Percentiles rank a stretch among this genome's conserved stretches.
Evolutionary conservation across 169 alveolate genomes (phyloP).

Genomic region (Ichthyophthirius multifiliis): DNA sequence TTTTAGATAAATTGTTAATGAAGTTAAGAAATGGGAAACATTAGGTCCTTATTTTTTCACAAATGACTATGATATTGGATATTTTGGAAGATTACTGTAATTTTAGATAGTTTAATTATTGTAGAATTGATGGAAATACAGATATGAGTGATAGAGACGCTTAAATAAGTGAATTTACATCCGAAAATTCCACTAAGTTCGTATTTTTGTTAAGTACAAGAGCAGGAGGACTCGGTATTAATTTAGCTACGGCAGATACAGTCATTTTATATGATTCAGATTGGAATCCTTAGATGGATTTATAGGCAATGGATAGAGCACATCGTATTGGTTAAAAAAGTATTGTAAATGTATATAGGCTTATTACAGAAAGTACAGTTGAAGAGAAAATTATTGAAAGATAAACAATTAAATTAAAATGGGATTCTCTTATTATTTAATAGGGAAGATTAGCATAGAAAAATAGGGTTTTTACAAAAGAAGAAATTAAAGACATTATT

Average conservation of each 20-base stretch:
- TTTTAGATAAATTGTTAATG: constrained; percentile 91
- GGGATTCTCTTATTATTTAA: constrained; percentile 95
- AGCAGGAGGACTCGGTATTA: constrained; percentile 98
- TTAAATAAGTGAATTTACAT: constrained; percentile 95
- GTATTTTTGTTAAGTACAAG: constrained; percentile 97
- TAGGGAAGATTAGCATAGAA: constrained; percentile 90
- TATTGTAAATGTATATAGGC: constrained; percentile 94
- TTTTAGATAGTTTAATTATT: constrained; percentile 89
- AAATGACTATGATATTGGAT: constrained; percentile 96
- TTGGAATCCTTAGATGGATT: constrained; percentile 98
- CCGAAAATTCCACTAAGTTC: constrained; percentile 91
- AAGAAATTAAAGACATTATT: constrained; percentile 86
- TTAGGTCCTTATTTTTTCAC: constrained; percentile 95
- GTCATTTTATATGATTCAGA: constrained; percentile 97
- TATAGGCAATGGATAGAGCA: constrained; percentile 91
- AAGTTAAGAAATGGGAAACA: constrained; percentile 91
- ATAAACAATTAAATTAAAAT: constrained; percentile 93
- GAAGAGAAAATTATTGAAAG: constrained; percentile 97
- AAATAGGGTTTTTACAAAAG: constrained; percentile 67
- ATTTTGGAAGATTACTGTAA: constrained; percentile 95
- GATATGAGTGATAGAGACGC: constrained; percentile 94
- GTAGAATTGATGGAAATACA: constrained; percentile 98
- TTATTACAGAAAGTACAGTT: constrained; percentile 95
- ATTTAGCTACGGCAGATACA: constrained; percentile 96
- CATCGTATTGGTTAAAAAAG: constrained; percentile 98